Base-by-base conservation (phyloP, 257 asterid genomes). In the Gentiana straminea region DNA sequence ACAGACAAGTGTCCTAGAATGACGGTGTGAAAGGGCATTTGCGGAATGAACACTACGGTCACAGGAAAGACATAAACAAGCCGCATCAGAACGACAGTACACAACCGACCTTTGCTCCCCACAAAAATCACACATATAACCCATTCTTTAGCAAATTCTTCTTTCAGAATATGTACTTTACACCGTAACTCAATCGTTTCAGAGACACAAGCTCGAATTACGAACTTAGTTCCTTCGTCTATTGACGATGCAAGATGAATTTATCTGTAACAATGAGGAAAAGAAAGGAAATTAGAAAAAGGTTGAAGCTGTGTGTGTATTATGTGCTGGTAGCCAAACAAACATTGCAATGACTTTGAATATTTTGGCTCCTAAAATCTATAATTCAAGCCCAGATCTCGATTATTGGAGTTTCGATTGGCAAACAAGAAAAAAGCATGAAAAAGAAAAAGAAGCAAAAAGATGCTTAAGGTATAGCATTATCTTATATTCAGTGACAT, bases 21-120 rank as follows among this genome's bases (percentile, higher is more conserved):
- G 98, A 35, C 98, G 95, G 11, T 66, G 81, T 8, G 96, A 84
- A 47, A 91, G 86, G 58, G 89, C 77, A 67, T 86, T 91, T 43
- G 98, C 98, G 13, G 95, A 91, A 73, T 91, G 98, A 59, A 91
- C 79, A 43, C 70, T 84, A 5, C 83, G 94, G 55, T 91, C 98
- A 57, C 98, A 91, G 49, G 98, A 84, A 55, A 91, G 68, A 57
- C 98, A 91, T 49, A 91, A 74, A 39, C 87, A 73, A 55, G 98
- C 98, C 24, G 80, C 77, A 71, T 91, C 98, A 2, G 98, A 84
- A 36, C 81, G 86, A 58, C 96, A 91, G 69, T 82, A 84, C 13
- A 91, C 82, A 5, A 81, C 62, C 2, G 98, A 71, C 70, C 81
- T 75, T 69, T 79, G 87, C 57, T 80, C 92, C 77, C 73, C 83